Conservation (phyloP, 495 filamentous ascomycete species). For the Entonaema liquescens region DNA sequence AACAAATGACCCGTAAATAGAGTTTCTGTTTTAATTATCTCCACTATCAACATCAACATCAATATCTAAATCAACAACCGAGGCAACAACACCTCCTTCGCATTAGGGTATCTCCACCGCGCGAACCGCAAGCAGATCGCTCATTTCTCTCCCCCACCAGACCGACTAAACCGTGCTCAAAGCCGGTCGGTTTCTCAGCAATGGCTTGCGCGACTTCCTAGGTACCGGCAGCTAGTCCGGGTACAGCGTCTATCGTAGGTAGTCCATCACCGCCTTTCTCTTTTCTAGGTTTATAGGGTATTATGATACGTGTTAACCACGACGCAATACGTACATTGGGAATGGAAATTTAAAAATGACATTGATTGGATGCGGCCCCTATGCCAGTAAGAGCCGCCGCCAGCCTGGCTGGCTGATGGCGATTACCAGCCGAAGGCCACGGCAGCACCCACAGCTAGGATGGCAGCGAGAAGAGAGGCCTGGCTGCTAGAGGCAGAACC, state of each 20-base stretch:
- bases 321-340: constrained; percentile 38
- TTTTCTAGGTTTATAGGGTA: constrained; percentile 12
- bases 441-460: constrained; percentile 38
- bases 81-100: constrained; percentile 3
- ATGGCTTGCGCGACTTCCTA: background rate
- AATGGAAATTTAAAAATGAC: background rate
- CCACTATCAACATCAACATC: constrained; percentile 5
- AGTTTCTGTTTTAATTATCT: constrained; percentile 23
- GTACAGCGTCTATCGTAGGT: background rate
- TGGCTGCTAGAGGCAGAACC: constrained; percentile 20
- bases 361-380: background rate
- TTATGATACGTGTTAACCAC: constrained; percentile 17
- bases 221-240: background rate
- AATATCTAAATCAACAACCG: background rate
- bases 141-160: background rate
- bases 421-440: constrained; percentile 40
- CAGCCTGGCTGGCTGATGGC: background rate
- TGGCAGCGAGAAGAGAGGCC: constrained; percentile 39
- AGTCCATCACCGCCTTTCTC: background rate
- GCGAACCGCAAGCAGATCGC: constrained; percentile 9
- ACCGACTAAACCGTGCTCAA: background rate
- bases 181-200: background rate
- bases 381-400: background rate
- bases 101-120: background rate
- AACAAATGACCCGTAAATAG: background rate